These are phyloP conservation scores for Tricharina praecox DNA, from an alignment of 495 filamentous ascomycete species.

Conservation along the genomic window DNA sequence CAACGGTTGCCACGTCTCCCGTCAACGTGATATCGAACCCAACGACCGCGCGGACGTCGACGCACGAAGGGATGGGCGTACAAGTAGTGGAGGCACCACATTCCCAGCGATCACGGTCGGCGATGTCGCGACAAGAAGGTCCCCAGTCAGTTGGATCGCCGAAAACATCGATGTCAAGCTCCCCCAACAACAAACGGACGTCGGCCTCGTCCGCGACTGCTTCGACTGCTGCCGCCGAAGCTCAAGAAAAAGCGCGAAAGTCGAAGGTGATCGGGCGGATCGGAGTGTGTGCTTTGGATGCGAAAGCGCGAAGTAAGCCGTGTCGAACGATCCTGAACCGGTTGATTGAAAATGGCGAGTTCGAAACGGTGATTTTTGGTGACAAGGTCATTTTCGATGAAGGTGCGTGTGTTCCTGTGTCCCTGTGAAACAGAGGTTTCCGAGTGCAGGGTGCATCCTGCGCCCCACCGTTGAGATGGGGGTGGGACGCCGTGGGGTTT, in stretches of 20 bases:
- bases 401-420: slow-evolving; percentile 32
- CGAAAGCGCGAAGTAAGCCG: slow-evolving; percentile 91
- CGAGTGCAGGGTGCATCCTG: too few relatives aligned
- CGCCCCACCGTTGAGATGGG: background rate
- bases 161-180: background rate
- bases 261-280: slow-evolving; percentile 42
- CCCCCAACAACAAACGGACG: slow-evolving; percentile 17
- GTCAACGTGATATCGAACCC: slow-evolving; percentile 26
- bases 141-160: background rate
- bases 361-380: slow-evolving; percentile 91
- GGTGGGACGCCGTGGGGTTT: slow-evolving; percentile 1
- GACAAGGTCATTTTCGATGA: slow-evolving; percentile 98
- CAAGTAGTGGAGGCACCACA: slow-evolving; percentile 15
- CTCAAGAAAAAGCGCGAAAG: slow-evolving; percentile 15
- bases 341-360: slow-evolving; percentile 74
- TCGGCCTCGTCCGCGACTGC: slow-evolving; percentile 20
- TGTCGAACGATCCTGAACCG: slow-evolving; percentile 88
- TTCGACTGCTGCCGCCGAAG: slow-evolving; percentile 26
- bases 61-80: slow-evolving; percentile 21
- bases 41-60: slow-evolving; percentile 20
- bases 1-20: slow-evolving; percentile 25
- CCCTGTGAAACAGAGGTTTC: too few relatives aligned
- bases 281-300: slow-evolving; percentile 86
- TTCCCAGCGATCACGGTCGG: background rate
- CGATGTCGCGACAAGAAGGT: background rate